These are phyloP conservation scores for Botryosphaeria dothidea DNA, from an alignment of 2,329 filamentous ascomycete species.

Conservation along the genomic window DNA sequence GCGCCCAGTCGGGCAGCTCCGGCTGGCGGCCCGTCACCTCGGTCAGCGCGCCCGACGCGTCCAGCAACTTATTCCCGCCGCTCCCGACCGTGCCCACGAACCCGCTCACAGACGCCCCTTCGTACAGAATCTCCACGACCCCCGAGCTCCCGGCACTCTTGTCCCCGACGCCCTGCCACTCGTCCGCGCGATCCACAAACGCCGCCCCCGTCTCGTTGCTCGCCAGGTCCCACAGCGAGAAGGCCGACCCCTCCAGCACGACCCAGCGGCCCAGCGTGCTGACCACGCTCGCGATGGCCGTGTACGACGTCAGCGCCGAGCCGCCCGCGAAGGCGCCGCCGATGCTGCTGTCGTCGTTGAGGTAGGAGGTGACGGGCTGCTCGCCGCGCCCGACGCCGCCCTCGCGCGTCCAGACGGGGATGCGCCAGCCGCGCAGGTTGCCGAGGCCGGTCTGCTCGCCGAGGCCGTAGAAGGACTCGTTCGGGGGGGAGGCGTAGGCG, in stretches of 20 bases:
- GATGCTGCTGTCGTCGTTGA: slow-evolving; percentile 24
- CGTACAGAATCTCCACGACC: slow-evolving; percentile 1
- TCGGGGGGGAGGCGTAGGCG: slow-evolving; percentile 22
- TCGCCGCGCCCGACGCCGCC: slow-evolving; percentile 32
- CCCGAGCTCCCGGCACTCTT: neutral
- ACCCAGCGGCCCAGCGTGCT: slow-evolving; percentile 28
- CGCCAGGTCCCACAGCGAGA: slow-evolving; percentile 36
- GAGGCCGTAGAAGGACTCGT: slow-evolving; percentile 31
- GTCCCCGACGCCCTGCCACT: neutral
- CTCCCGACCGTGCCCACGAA: neutral
- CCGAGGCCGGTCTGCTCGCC: slow-evolving; percentile 29
- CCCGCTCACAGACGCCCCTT: neutral
- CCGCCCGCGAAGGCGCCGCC: slow-evolving; percentile 29
- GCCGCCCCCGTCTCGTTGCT: slow-evolving; percentile 19
- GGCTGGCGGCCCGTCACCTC: slow-evolving; percentile 38
- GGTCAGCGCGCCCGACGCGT: slow-evolving; percentile 31
- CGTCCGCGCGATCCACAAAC: slow-evolving; percentile 2
- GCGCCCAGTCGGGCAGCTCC: slow-evolving; percentile 28
- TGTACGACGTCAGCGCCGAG: slow-evolving; percentile 36
- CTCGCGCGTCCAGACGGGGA: slow-evolving; percentile 31
- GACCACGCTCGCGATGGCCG: slow-evolving; percentile 35
- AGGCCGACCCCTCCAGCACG: slow-evolving; percentile 36
- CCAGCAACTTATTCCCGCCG: slow-evolving; percentile 23
- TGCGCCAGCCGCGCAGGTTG: slow-evolving; percentile 29
- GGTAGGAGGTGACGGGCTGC: slow-evolving; percentile 27